Evolutionary conservation across 345 rosid species (phyloP).

Genomic region (Eucalyptus decipiens): DNA sequence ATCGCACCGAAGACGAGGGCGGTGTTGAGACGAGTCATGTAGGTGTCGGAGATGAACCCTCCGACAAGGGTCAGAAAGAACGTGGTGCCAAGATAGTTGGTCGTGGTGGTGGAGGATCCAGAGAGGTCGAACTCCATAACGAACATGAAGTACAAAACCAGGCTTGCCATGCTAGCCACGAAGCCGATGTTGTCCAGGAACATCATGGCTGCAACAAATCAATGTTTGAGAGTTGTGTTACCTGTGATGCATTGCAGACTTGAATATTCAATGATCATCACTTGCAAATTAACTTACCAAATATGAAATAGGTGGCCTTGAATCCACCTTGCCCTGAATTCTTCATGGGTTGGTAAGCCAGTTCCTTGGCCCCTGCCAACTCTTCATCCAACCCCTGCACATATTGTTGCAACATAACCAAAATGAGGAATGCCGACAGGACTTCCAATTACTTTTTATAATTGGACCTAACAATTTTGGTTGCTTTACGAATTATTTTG

Average conservation of each 20-base stretch:
- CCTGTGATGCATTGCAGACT: neutral
- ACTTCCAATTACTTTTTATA: neutral
- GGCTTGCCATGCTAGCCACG: constrained; percentile 16
- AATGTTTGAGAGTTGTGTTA: neutral
- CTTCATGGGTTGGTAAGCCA: neutral
- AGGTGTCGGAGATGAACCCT: constrained; percentile 12
- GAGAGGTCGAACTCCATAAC: constrained; percentile 10
- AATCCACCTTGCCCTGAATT: constrained; percentile 6
- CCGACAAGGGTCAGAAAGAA: constrained; percentile 11
- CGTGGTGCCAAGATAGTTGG: constrained; percentile 14
- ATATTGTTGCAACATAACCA: neutral
- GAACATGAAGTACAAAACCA: constrained; percentile 8
- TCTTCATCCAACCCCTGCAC: constrained; percentile 1
- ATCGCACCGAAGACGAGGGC: constrained; percentile 2
- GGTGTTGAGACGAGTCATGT: constrained; percentile 10
- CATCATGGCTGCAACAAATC: constrained; percentile 7
- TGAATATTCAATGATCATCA: neutral
- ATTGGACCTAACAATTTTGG: neutral
- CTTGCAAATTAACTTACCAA: neutral
- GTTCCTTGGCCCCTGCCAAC: neutral
- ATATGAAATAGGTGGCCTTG: constrained; percentile 10
- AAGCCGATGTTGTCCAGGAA: constrained; percentile 15
- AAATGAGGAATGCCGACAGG: neutral
- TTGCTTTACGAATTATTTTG: neutral
- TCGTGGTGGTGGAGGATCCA: constrained; percentile 13